Base-by-base conservation (phyloP, 2,329 filamentous ascomycete genomes). In the Paracorniculantispora psalliotae region DNA sequence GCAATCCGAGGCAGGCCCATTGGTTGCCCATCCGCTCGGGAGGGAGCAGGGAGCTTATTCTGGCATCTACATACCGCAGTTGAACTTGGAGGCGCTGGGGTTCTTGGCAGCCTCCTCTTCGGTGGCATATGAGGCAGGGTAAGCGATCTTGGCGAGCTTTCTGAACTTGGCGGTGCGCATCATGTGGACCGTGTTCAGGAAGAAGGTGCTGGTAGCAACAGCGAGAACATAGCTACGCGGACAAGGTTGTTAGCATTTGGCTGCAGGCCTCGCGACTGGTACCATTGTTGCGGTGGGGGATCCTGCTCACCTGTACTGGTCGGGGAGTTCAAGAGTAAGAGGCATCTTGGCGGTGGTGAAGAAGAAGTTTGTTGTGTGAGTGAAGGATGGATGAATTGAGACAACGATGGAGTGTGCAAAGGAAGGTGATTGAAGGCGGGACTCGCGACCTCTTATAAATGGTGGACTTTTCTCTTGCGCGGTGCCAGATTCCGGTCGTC, bases 191-290 rank as follows among this genome's bases (percentile, higher is more conserved):
- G 70, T 68, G 75, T 83, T 85, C 70, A 88, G 68, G 68, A 88
- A 75, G 72, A 84, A 78, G 65, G 81, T 81, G 17, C 80, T 77
- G 21, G 80, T 75, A 59, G 83, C 83, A 48, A 77, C 81, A 55
- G 79, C 75, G 57, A 89, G 77, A 67, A 88, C 84, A 69, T 84
- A 85, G 74, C 86, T 88, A 63, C 35, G 21, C 17, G n/a, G 51
- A 26, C 28, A 17, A 33, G 17, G 17, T n/a, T 48, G 54, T 57
- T 25, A 57, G 54, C 21, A 43, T 4, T 25, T 44, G n/a, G n/a
- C n/a, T n/a, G n/a, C n/a, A n/a, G n/a, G n/a, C n/a, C n/a, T n/a
- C n/a, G n/a, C n/a, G n/a, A n/a, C 2, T 9, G 17, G 46, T 30
- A 19, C 7, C 10, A 17, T 15, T 21, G 28, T 25, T 35, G 25